phyloP scores from a whole-genome alignment of 176 grass and related monocot species.

The Oryza nivara region DNA sequence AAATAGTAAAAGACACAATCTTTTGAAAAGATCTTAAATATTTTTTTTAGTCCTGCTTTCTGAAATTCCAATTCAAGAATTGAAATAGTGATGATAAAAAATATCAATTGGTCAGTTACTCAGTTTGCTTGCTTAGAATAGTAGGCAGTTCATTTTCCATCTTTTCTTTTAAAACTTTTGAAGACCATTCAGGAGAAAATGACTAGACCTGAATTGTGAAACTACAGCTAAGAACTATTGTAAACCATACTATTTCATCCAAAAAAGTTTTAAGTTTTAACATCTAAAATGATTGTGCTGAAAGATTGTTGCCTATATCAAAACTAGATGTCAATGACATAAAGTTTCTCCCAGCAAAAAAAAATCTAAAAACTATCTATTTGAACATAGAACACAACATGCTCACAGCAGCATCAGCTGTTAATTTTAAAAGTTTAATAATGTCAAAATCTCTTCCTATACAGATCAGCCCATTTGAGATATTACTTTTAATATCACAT shows the following conservation, averaged over 20 bases:
- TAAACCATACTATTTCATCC: not conserved
- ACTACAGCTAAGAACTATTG: conserved; percentile 14
- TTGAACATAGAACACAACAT: not conserved
- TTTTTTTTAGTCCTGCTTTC: not conserved
- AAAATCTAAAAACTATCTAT: not conserved
- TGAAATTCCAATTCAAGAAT: not conserved
- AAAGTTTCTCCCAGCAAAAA: not conserved
- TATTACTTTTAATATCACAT: not conserved
- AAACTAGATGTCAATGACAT: not conserved
- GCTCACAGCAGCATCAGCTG: not conserved
- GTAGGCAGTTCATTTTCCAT: not conserved
- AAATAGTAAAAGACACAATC: not conserved
- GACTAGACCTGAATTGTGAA: not conserved
- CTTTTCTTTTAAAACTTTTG: not conserved
- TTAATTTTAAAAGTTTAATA: not conserved
- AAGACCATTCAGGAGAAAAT: not conserved
- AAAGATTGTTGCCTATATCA: not conserved
- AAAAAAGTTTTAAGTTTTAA: not conserved
- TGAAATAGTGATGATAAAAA: conserved; percentile 9
- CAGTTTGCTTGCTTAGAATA: not conserved
- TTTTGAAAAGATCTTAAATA: conserved; percentile 23
- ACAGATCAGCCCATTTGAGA: not conserved
- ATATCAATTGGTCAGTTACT: not conserved
- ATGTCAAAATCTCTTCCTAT: not conserved
- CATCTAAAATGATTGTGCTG: not conserved